Base-by-base conservation (phyloP, 257 asterid genomes). In the Knoxia roxburghii region DNA sequence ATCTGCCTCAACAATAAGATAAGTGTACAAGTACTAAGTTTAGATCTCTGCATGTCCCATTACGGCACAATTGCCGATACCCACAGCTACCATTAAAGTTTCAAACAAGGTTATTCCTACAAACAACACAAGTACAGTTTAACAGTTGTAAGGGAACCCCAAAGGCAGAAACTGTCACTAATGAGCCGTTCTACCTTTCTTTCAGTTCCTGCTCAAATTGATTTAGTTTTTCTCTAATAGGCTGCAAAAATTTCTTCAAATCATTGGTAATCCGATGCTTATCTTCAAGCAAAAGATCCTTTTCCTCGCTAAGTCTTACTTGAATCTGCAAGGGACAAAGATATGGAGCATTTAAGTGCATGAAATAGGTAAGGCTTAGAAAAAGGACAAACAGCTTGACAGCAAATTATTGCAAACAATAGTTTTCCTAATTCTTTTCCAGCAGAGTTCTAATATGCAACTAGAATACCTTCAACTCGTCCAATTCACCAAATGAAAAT, bases 401-500 rank as follows among this genome's bases (percentile, higher is more conserved):
- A n/a, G n/a, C n/a, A 17, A n/a, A 17, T 29, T 13, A 2, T 21
- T 5, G 21, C 39, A 14, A 8, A 43, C 7, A 13, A 8, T 3
- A 4, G 23, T 35, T 46, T 14, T 11, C 21, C 18, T 11, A 15
- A 29, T 56, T 50, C 49, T 51, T 60, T 40, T 51, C 68, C 35
- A 7, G 17, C 51, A 40, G 18, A 2, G 17, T 11, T 6, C 5
- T 27, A n/a, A 50, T 23, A 10, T 52, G 7, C 43, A 12, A 27
- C 12, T 12, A 2, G 14, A n/a, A 15, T 84, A 94, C 99, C 99
- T 88, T 85, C 79, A 94, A 81, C 71, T 88, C 97, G 61, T 90
- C 99, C 68, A 94, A 81, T 79, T 94, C 99, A 41, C 99, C 99
- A 51, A 85, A 82, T 60, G 99, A 80, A 83, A 94, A 94, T 71